Evolutionary conservation across 305 asterid species (phyloP).

Genomic region (Lippia alba): DNA sequence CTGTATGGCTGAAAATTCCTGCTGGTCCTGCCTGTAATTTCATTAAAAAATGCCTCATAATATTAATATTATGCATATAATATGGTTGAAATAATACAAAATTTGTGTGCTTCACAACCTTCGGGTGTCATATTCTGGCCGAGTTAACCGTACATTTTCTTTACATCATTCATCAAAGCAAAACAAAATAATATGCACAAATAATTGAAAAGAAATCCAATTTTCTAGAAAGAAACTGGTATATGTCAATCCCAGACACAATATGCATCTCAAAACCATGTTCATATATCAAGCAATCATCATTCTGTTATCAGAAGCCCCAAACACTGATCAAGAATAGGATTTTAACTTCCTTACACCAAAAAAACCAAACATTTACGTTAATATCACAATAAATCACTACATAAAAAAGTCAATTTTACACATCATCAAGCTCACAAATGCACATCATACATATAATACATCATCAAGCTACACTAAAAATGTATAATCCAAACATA

Average conservation of each 20-base stretch:
- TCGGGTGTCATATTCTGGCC: too few species aligned
- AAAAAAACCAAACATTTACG: too few species aligned
- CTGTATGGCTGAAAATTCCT: constrained; percentile 90
- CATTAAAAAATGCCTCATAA: neutral
- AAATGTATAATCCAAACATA: neutral
- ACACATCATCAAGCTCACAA: neutral
- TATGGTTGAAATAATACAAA: too few species aligned
- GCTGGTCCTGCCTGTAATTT: constrained; percentile 90
- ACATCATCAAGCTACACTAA: neutral
- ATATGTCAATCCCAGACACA: neutral
- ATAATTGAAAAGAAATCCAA: too few species aligned
- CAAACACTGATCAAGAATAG: neutral
- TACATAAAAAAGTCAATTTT: neutral
- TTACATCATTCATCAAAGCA: neutral
- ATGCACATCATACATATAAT: neutral
- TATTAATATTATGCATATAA: too few species aligned
- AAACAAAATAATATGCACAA: neutral
- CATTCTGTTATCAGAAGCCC: neutral
- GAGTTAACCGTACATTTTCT: too few species aligned
- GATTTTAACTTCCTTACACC: neutral
- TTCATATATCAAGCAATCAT: neutral
- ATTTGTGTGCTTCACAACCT: too few species aligned
- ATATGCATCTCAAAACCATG: neutral
- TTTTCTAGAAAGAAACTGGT: neutral
- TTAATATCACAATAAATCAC: too few species aligned